Evolutionary conservation across 371 early-diverging fungal genomes (phyloP), one percentile per base, ranked within the genome.

Genomic region (Sanchytrium tribonematis): DNA sequence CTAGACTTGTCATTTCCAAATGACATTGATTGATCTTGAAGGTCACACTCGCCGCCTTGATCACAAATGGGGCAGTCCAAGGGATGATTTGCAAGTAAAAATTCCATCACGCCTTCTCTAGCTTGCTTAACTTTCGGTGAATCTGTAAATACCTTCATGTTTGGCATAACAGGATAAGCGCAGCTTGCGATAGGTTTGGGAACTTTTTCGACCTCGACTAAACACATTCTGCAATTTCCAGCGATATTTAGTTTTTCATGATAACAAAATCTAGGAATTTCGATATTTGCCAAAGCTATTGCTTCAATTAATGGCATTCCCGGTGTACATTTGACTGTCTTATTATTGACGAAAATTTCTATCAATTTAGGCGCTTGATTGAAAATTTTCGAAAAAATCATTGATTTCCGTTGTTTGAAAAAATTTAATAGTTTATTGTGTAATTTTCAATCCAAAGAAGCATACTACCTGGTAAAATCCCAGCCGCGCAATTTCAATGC

Each of bases 151-250:
- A 96, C 86, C 75, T 86, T 87, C 97, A 96, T 95, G 70, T 94
- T 94, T 0, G 93, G 91, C 83, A 86, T 88, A 66, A 93, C 92
- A 66, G 96, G 95, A 82, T 91, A 89, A 27, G 97, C 92, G 77
- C 97, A 96, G 32, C 93, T 91, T 28, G 97, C 95, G 30, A 91
- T 83, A 66, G 94, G 90, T 80, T 96, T 96, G 69, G 95, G 95
- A 31, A 88, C 83, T 76, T 87, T 87, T 75, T 93, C 95, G 29
- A 96, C 81, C 80, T 96, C 95, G 31, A 96, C 95, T 70, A 96
- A 83, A 76, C 97, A 96, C 96, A 96, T 95, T 78, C 97, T 89
- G 78, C 97, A 96, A 84, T 96, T 96, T 76, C 97, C 97, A 29
- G 97, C 97, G 70, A 96, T 84, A 29, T 89, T 85, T 68, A 96